Percentiles rank a stretch among this genome's conserved stretches.
Conservation (phyloP, 1,139 yeast genomes). For the Suhomyces taliae region DNA sequence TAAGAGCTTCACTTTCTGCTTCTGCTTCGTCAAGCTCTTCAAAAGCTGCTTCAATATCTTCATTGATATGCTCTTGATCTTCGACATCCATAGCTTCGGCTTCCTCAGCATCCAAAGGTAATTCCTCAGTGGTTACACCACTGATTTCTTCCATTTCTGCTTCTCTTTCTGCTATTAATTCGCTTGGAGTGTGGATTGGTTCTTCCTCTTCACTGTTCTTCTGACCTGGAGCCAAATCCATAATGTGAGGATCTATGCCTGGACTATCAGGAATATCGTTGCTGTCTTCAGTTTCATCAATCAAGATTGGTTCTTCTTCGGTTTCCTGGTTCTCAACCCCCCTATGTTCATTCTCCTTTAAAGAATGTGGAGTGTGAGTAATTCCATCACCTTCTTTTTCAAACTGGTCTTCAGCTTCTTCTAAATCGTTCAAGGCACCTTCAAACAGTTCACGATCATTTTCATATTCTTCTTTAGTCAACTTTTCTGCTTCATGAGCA, state of each 20-base stretch:
- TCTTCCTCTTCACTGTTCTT: too few relatives aligned
- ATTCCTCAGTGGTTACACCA: background rate
- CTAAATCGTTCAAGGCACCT: background rate
- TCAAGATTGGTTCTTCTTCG: constrained; percentile 4
- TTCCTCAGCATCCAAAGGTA: too few relatives aligned
- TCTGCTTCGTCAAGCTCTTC: background rate
- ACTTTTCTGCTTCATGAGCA: background rate
- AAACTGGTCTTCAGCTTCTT: background rate
- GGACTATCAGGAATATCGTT: background rate
- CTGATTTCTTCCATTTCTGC: background rate
- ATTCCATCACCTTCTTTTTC: background rate
- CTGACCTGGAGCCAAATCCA: background rate
- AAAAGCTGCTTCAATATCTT: background rate
- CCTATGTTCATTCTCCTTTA: background rate
- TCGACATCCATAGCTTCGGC: background rate
- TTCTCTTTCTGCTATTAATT: background rate
- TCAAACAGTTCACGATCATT: background rate
- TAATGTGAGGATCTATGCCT: background rate
- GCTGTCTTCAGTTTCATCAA: constrained; percentile 3
- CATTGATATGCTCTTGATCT: background rate
- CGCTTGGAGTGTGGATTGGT: too few relatives aligned
- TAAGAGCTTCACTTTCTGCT: background rate
- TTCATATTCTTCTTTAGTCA: background rate
- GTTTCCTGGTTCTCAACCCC: background rate
- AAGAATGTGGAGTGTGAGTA: background rate